Conservation (phyloP, 2,329 filamentous ascomycete genomes). For the Aureobasidium sp. region DNA sequence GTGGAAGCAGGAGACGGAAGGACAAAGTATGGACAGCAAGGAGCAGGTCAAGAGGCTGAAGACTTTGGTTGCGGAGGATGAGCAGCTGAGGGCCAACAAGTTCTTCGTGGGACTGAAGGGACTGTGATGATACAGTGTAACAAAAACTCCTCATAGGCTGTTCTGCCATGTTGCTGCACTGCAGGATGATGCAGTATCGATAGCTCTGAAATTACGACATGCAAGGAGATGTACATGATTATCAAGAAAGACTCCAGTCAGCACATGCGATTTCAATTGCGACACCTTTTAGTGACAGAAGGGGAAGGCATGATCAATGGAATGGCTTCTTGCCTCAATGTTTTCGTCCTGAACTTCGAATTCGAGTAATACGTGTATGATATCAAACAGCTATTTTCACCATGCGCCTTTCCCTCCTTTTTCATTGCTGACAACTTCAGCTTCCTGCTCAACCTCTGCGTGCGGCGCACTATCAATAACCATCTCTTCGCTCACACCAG, state of each 20-base stretch:
- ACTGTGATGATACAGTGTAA: constrained; percentile 25
- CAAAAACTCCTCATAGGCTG: background rate
- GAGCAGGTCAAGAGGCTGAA: constrained; percentile 62
- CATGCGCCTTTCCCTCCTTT: background rate
- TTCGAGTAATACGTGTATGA: background rate
- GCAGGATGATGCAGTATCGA: background rate
- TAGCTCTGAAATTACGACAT: no score
- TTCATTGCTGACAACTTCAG: background rate
- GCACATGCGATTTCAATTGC: no score
- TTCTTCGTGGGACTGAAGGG: constrained; percentile 59
- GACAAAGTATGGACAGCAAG: constrained; percentile 53
- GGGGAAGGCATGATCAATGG: no score
- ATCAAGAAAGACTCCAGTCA: no score
- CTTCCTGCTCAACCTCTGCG: background rate
- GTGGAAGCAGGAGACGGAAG: constrained; percentile 68
- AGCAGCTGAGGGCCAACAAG: constrained; percentile 53
- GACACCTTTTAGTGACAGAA: no score
- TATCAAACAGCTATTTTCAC: background rate
- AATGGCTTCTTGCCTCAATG: no score
- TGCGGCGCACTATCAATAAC: constrained; percentile 12
- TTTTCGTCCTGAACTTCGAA: no score
- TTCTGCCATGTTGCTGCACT: background rate
- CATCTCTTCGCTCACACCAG: constrained; percentile 21
- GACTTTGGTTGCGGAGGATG: constrained; percentile 68
- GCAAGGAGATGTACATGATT: no score